phyloP scores from a whole-genome alignment of 345 rosid species.

The Gossypium bickii region DNA sequence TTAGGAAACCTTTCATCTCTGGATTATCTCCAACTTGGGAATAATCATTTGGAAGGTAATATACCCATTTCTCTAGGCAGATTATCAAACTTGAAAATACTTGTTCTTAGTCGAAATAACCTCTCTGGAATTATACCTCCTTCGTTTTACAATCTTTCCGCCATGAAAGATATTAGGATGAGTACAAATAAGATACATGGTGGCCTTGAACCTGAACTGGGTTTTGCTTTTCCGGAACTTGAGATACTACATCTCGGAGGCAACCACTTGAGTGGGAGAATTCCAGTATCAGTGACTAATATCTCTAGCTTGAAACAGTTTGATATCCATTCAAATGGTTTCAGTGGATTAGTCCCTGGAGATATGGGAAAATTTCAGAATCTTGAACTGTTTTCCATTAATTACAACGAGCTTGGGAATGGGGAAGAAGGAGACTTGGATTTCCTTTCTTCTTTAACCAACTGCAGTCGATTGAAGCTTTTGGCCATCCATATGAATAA shows the following conservation, averaged over 20 bases:
- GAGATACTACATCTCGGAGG: background rate
- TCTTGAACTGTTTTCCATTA: background rate
- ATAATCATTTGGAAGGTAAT: background rate
- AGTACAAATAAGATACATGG: constrained; percentile 12
- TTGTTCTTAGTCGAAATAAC: background rate
- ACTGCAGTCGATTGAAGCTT: background rate
- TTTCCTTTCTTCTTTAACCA: constrained; percentile 12
- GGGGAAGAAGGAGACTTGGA: constrained; percentile 9
- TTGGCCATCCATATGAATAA: background rate
- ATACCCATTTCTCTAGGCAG: background rate
- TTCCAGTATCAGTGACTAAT: constrained; percentile 30
- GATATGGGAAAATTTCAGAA: constrained; percentile 18
- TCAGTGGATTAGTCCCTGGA: constrained; percentile 17
- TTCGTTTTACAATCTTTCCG: constrained; percentile 29
- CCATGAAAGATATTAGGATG: background rate
- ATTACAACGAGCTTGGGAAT: background rate
- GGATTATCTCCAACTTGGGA: background rate
- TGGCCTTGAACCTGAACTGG: constrained; percentile 11
- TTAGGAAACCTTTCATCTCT: background rate
- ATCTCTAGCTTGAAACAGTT: constrained; percentile 19
- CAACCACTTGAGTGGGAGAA: constrained; percentile 25
- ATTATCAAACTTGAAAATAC: background rate
- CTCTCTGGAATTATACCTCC: constrained; percentile 20
- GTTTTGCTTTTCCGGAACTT: constrained; percentile 18
- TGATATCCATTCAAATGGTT: background rate